A percentile compares a stretch with the other conserved stretches of the same genome.
These are phyloP conservation scores for Aspergillus nomiae DNA, from an alignment of 2,329 filamentous ascomycete species.

Conservation along the genomic window DNA sequence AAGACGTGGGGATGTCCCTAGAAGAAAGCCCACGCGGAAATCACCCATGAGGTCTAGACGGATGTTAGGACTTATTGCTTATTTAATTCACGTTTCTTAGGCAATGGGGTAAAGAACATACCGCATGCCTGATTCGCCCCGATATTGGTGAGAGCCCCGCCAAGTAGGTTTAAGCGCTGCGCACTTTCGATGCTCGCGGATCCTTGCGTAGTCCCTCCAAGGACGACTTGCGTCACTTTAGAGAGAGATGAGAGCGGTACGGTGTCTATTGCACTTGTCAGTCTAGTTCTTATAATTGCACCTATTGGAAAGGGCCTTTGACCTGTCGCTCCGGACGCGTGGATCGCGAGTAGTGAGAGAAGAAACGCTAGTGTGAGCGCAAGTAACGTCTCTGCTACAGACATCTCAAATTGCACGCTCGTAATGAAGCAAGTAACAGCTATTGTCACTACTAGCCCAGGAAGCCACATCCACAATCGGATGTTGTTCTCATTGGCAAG, in stretches of 20 bases:
- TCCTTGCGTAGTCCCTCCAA: background rate
- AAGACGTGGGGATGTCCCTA: background rate
- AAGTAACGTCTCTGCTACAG: background rate
- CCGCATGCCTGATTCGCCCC: slow-evolving; percentile 1
- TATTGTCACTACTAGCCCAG: background rate
- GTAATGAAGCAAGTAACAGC: background rate
- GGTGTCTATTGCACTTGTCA: background rate
- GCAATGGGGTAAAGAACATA: background rate
- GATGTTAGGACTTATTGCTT: background rate
- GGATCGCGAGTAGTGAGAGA: slow-evolving; percentile 10
- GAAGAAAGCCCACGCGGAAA: slow-evolving; percentile 11
- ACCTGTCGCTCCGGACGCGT: slow-evolving; percentile 7
- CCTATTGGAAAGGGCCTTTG: background rate
- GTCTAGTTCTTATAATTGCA: background rate
- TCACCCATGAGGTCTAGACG: slow-evolving; percentile 6
- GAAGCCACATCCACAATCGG: slow-evolving; percentile 7
- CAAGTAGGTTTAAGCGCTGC: slow-evolving; percentile 6
- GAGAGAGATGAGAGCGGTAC: slow-evolving; percentile 6
- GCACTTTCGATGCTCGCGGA: background rate
- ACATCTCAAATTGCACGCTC: slow-evolving; percentile 3
- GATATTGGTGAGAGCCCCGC: background rate
- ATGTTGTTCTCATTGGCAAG: background rate
- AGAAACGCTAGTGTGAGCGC: slow-evolving; percentile 4
- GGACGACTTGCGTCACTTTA: slow-evolving; percentile 6
- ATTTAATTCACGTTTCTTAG: background rate